A percentile compares a stretch with the other conserved stretches of the same genome.
phyloP scores from a whole-genome alignment of 441 rosid genomes.

The Gossypium schwendimanii region DNA sequence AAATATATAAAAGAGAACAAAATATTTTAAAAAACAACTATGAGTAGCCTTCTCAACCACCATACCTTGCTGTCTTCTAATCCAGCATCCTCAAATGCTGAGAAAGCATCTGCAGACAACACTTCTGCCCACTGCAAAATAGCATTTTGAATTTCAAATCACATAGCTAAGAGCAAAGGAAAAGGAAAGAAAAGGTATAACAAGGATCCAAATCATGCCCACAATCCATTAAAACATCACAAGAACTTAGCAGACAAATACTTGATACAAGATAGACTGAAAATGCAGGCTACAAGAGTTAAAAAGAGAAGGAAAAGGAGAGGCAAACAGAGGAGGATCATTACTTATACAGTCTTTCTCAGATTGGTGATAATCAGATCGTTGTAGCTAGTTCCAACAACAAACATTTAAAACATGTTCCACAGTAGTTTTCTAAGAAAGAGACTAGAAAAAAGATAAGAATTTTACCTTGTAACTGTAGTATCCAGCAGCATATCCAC shows the following conservation, averaged over 20 bases:
- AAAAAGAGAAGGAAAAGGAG: not conserved
- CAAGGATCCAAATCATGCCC: not conserved
- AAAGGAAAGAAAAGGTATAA: not conserved
- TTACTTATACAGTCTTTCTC: not conserved
- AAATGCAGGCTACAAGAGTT: not conserved
- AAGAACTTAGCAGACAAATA: not conserved
- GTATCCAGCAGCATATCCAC: conserved; percentile 94
- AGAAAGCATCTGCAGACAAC: conserved; percentile 93
- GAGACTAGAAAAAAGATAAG: not conserved
- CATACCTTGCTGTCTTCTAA: conserved; percentile 62
- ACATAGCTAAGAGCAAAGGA: not conserved
- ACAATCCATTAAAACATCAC: not conserved
- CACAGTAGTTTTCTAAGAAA: not conserved
- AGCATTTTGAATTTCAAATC: conserved; percentile 15
- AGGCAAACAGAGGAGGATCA: not conserved
- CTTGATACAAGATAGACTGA: not conserved
- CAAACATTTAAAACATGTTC: not conserved
- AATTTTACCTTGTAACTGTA: conserved; percentile 80
- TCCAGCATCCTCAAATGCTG: conserved; percentile 95
- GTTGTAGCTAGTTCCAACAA: not conserved
- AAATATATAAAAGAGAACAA: not conserved
- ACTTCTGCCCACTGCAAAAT: conserved; percentile 96
- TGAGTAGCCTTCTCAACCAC: conserved; percentile 7
- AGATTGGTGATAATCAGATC: not conserved
- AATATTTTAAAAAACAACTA: not conserved